phyloP scores from a whole-genome alignment of 2,329 filamentous ascomycete genomes.

The Neofusicoccum cordaticola region DNA sequence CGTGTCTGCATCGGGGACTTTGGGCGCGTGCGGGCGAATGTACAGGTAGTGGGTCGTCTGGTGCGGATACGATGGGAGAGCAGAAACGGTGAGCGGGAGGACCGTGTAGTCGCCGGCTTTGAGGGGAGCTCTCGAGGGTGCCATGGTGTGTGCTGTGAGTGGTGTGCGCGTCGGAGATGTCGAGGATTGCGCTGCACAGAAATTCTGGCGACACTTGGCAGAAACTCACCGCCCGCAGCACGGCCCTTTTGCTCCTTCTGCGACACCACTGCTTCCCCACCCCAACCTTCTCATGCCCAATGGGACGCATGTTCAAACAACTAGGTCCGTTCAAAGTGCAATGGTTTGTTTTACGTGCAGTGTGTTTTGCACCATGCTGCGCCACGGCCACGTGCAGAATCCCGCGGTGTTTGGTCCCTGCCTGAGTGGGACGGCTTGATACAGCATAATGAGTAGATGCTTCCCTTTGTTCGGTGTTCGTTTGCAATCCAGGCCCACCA shows the following conservation, averaged over 20 bases:
- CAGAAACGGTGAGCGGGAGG: conserved; percentile 65
- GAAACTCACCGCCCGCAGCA: background rate
- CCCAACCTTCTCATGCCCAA: background rate
- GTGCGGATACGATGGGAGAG: conserved; percentile 59
- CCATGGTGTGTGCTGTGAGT: background rate
- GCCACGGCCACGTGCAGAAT: no score
- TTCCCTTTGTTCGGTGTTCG: no score
- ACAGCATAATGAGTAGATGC: no score
- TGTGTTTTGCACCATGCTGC: no score
- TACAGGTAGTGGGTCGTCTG: conserved; percentile 78
- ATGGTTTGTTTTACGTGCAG: no score
- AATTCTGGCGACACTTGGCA: conserved; percentile 10
- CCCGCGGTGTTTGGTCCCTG: no score
- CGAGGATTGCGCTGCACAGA: background rate
- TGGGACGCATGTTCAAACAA: background rate
- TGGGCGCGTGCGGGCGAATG: conserved; percentile 74
- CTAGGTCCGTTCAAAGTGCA: background rate
- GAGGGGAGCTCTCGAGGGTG: conserved; percentile 22
- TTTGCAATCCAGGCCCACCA: background rate
- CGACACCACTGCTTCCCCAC: background rate
- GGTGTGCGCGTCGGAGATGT: background rate
- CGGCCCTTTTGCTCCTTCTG: background rate
- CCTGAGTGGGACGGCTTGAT: no score
- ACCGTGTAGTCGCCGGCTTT: conserved; percentile 62
- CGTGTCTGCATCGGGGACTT: conserved; percentile 64